A percentile compares a stretch with the other conserved stretches of the same genome.
Evolutionary conservation across 169 alveolate genomes (phyloP).

Genomic region (Eimeria acervulina): DNA sequence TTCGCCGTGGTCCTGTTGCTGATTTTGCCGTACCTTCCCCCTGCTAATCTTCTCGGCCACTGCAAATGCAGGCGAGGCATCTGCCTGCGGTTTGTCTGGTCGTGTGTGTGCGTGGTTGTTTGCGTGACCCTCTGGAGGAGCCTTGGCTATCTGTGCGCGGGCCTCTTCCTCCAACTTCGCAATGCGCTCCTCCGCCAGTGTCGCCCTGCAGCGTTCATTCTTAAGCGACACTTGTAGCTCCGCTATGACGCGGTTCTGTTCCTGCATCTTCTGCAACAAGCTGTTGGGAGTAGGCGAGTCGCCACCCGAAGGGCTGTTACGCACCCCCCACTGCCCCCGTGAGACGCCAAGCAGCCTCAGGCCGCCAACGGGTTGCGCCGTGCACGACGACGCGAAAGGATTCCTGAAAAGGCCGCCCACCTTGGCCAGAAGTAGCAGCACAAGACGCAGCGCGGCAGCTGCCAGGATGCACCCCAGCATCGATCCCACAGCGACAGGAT

Average conservation of each 20-base stretch:
- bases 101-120: not conserved
- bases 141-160: not conserved
- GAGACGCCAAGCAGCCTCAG: not conserved
- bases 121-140: not conserved
- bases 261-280: slow-evolving; percentile 55
- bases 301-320: slow-evolving; percentile 45
- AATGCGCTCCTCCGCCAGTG: not conserved
- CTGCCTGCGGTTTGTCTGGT: not conserved
- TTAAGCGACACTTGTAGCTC: not conserved
- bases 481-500: slow-evolving; percentile 77
- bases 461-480: slow-evolving; percentile 73
- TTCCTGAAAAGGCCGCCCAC: not conserved
- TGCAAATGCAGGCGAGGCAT: not conserved
- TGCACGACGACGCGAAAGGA: not conserved
- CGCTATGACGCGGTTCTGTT: not conserved
- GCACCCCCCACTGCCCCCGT: slow-evolving; percentile 59
- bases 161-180: slow-evolving; percentile 7
- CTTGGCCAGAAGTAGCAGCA: not conserved
- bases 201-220: slow-evolving; percentile 17
- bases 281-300: slow-evolving; percentile 19
- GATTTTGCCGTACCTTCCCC: not conserved
- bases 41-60: not conserved
- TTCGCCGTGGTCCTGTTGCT: not conserved
- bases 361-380: not conserved
- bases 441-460: not conserved